phyloP scores from a whole-genome alignment of 306 rosid genomes.

The Cajanus cajan region DNA sequence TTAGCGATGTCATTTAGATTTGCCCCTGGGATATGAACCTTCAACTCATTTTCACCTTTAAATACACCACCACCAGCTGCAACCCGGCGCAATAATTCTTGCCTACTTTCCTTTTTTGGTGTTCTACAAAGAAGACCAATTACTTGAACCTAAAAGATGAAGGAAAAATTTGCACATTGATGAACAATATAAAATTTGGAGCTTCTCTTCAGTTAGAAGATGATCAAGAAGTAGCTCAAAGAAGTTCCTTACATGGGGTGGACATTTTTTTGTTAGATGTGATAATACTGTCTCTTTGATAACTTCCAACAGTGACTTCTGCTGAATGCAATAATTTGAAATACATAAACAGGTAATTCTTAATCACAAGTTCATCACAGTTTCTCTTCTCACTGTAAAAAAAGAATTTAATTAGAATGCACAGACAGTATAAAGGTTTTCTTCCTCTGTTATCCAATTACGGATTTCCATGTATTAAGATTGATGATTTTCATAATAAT shows the following conservation, averaged over 20 bases:
- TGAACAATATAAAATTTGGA: not conserved
- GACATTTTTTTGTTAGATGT: constrained; percentile 80
- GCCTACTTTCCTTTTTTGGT: constrained; percentile 83
- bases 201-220: constrained; percentile 1
- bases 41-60: constrained; percentile 58
- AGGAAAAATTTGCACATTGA: constrained; percentile 1
- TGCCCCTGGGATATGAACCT: constrained; percentile 82
- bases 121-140: constrained; percentile 92
- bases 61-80: constrained; percentile 92
- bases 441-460: not conserved
- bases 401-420: not conserved
- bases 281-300: constrained; percentile 92
- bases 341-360: constrained; percentile 8
- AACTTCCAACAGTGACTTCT: constrained; percentile 82
- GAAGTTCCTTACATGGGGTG: constrained; percentile 76
- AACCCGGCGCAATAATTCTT: constrained; percentile 83
- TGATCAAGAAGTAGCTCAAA: constrained; percentile 3
- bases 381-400: not conserved
- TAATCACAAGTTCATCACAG: constrained; percentile 9
- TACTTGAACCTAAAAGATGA: constrained; percentile 73
- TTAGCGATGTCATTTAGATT: constrained; percentile 91
- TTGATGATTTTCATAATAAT: not conserved
- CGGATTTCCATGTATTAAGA: not conserved
- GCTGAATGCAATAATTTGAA: constrained; percentile 45
- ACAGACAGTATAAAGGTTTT: not conserved